Conservation (phyloP, 495 filamentous ascomycete species). For the Alectoria sarmentosa region DNA sequence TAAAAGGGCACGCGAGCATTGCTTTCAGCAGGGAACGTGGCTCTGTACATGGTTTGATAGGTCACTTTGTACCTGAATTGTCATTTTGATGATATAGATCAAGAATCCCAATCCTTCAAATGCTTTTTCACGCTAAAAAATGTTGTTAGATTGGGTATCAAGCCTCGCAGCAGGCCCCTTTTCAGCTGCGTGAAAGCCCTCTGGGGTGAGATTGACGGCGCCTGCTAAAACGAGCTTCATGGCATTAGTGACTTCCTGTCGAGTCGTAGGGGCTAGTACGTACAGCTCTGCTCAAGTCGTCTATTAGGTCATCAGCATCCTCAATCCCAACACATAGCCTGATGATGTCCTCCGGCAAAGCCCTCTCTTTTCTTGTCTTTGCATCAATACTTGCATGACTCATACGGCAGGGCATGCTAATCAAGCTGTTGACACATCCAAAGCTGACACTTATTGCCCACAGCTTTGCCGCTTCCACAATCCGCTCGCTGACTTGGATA, state of each 20-base stretch:
- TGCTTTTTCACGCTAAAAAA: conserved; percentile 19
- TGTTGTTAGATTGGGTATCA: conserved; percentile 24
- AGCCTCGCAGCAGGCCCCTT: conserved; percentile 19
- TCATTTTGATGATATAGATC: neutral
- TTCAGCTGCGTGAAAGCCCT: conserved; percentile 60
- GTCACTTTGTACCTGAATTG: neutral
- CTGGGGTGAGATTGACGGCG: conserved; percentile 75
- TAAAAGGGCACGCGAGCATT: conserved; percentile 5
- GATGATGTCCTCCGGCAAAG: conserved; percentile 94
- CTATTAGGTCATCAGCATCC: conserved; percentile 85
- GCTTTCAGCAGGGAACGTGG: too few relatives aligned
- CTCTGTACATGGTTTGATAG: neutral
- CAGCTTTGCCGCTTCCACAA: conserved; percentile 84
- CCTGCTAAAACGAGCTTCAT: conserved; percentile 84
- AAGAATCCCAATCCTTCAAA: neutral
- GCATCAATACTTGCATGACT: conserved; percentile 98
- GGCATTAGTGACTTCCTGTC: conserved; percentile 14
- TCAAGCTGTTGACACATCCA: conserved; percentile 95
- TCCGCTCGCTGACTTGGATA: conserved; percentile 70
- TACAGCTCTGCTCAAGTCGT: conserved; percentile 85
- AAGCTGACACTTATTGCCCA: conserved; percentile 97
- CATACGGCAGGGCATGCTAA: conserved; percentile 99
- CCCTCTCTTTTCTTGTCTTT: conserved; percentile 80
- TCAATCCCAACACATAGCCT: conserved; percentile 95
- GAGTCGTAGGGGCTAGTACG: conserved; percentile 34